Base-by-base conservation (phyloP, 2,329 filamentous ascomycete species). In the Coleophoma cylindrospora region DNA sequence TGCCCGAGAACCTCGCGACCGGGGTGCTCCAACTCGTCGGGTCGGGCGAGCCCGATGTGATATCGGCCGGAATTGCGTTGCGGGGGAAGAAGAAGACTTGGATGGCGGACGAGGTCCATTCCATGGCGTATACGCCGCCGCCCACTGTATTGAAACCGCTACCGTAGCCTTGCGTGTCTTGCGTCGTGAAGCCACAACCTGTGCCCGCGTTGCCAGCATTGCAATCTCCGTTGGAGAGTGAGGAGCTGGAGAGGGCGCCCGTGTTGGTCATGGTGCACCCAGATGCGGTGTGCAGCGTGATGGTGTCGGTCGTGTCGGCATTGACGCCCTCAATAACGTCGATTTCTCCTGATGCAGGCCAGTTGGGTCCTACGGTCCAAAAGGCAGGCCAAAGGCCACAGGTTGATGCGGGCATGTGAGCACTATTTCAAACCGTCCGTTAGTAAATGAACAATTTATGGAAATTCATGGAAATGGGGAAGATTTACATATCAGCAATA, bases 241-340 rank as follows among this genome's bases (percentile, higher is more conserved):
- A 63, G 4, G 71, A 72, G 50, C 74, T 72, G 4, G 69, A 61
- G 40, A 75, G 67, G 12, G 74, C 68, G 46, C 76, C 79, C 4
- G 66, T 64, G 61, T 73, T 74, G 56, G 64, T 63, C 61, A 88
- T 76, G 22, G 65, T 67, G 71, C 87, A 91, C 43, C 79, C 79
- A 3, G 72, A 56, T 10, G 68, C 67, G 1, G 87, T 89, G 72
- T 89, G 84, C 14, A 94, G 74, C 34, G 86, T 84, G 68, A 90
- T 74, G 43, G 74, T 68, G 65, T 87, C 80, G 51, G 73, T 68
- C 3, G 70, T 64, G 54, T 82, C 76, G 19, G 73, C 70, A 70
- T 89, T 88, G 58, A 90, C 84, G 36, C 86, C 87, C 70, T 91
- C 88, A 58, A 91, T 81, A 60, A 91, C 86, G 65, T 92, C 88